phyloP scores from a whole-genome alignment of 495 filamentous ascomycete species.

The Haplographium delicatum region DNA sequence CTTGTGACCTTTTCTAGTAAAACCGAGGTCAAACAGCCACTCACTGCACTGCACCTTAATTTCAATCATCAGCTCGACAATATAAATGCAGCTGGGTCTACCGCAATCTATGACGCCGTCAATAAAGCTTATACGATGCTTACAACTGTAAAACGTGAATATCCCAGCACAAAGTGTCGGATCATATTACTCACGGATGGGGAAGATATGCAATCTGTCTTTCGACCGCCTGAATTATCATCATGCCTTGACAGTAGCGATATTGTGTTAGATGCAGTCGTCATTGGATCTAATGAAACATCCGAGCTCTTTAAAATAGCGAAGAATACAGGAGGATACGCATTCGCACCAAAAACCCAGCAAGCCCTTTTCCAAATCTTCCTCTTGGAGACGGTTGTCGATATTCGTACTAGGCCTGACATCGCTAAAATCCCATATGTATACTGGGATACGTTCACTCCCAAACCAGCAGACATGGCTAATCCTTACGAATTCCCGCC shows the following conservation, averaged over 20 bases:
- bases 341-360: slow-evolving; percentile 12
- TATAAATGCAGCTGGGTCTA: neutral
- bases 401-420: slow-evolving; percentile 17
- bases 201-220: slow-evolving; percentile 13
- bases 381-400: slow-evolving; percentile 16
- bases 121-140: slow-evolving; percentile 7
- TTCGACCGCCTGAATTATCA: neutral
- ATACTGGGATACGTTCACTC: slow-evolving; percentile 4
- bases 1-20: slow-evolving; percentile 18
- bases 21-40: slow-evolving; percentile 8
- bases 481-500: slow-evolving; percentile 12
- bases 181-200: slow-evolving; percentile 23
- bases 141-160: neutral
- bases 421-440: neutral
- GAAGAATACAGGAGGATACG: slow-evolving; percentile 19
- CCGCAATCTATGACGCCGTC: slow-evolving; percentile 15
- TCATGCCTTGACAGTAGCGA: neutral
- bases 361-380: slow-evolving; percentile 18
- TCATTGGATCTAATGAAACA: slow-evolving; percentile 9
- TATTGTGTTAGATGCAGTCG: slow-evolving; percentile 10
- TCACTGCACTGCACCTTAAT: slow-evolving; percentile 10
- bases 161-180: slow-evolving; percentile 13
- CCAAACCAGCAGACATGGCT: slow-evolving; percentile 13
- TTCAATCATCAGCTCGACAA: slow-evolving; percentile 17
- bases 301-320: slow-evolving; percentile 14